These are phyloP conservation scores for Penicillium lagena DNA, from an alignment of 495 filamentous ascomycete genomes.

Conservation along the genomic window DNA sequence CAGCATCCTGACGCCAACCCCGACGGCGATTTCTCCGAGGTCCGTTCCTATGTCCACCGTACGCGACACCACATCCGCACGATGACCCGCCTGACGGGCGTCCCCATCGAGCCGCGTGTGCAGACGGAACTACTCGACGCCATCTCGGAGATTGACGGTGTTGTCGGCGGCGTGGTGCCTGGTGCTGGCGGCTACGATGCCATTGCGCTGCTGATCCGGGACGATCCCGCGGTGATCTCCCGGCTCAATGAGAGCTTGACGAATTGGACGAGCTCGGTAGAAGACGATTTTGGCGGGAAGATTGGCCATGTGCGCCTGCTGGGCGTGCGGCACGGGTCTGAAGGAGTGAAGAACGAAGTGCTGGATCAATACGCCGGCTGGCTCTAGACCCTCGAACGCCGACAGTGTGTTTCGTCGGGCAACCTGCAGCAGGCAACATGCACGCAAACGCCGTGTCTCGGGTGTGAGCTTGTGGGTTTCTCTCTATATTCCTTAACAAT, in stretches of 20 bases:
- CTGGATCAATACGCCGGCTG: slow-evolving; percentile 57
- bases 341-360: slow-evolving; percentile 69
- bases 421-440: neutral
- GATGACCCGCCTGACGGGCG: slow-evolving; percentile 67
- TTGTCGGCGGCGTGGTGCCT: slow-evolving; percentile 87
- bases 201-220: slow-evolving; percentile 69
- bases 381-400: slow-evolving; percentile 27
- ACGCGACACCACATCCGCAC: slow-evolving; percentile 59
- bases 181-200: slow-evolving; percentile 95
- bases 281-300: slow-evolving; percentile 48
- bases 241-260: slow-evolving; percentile 56
- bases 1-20: slow-evolving; percentile 24
- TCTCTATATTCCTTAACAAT: neutral
- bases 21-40: slow-evolving; percentile 24
- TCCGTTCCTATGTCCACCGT: slow-evolving; percentile 36
- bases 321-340: slow-evolving; percentile 78
- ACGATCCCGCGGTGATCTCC: slow-evolving; percentile 61
- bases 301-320: slow-evolving; percentile 71
- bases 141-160: slow-evolving; percentile 63
- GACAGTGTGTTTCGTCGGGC: neutral
- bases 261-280: slow-evolving; percentile 52
- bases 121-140: slow-evolving; percentile 83
- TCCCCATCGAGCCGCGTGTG: slow-evolving; percentile 85
- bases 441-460: slow-evolving; percentile 2
- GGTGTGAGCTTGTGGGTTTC: neutral